phyloP scores from a whole-genome alignment of 129 eudicot species.

The Chrysanthemum makinoi region DNA sequence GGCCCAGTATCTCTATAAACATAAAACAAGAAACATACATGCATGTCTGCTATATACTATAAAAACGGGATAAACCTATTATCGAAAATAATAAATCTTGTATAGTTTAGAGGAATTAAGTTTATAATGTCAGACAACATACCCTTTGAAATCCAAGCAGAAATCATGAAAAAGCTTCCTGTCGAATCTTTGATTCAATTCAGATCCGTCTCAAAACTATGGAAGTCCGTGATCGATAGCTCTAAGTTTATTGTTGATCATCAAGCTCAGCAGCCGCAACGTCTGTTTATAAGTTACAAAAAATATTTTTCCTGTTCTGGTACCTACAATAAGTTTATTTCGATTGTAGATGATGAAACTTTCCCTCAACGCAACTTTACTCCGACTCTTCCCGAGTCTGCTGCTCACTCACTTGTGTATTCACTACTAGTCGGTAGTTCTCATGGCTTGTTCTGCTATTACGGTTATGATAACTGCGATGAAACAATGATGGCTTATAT shows the following conservation, averaged over 20 bases:
- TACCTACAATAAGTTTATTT: background rate
- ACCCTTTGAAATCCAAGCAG: conserved; percentile 1
- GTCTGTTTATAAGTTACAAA: background rate
- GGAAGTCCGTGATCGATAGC: conserved; percentile 13
- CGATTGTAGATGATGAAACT: background rate
- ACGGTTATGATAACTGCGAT: background rate
- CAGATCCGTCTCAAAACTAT: conserved; percentile 5
- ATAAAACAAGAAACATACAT: no score
- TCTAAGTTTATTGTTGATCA: background rate
- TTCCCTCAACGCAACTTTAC: background rate
- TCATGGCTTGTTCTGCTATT: background rate
- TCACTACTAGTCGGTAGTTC: background rate
- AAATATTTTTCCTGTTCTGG: background rate
- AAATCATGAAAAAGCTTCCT: conserved; percentile 8
- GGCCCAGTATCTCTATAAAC: no score
- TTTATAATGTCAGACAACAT: background rate
- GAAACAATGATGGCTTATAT: background rate
- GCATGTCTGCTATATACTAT: no score
- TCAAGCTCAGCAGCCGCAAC: background rate
- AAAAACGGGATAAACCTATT: no score
- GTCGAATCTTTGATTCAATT: background rate
- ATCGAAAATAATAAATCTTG: no score
- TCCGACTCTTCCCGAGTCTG: background rate
- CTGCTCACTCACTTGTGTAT: background rate
- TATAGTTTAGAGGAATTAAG: no score